phyloP scores from a whole-genome alignment of 2,329 filamentous ascomycete genomes.

The Xylariaceae sp. region DNA sequence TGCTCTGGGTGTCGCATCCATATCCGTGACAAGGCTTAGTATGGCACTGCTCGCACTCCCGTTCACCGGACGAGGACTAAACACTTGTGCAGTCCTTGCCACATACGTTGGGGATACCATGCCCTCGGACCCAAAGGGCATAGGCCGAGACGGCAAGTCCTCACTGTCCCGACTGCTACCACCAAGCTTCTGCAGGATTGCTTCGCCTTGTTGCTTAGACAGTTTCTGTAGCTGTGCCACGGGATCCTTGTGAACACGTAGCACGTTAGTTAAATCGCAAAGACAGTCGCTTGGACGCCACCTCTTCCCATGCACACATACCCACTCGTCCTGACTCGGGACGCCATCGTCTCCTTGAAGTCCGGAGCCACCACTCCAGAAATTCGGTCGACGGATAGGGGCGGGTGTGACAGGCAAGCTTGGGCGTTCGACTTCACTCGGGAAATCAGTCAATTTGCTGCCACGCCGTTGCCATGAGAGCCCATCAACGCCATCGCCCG shows the following conservation, averaged over 20 bases:
- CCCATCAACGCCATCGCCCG: conserved; percentile 32
- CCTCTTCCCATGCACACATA: conserved; percentile 64
- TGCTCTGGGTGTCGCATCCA: conserved; percentile 5
- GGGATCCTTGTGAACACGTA: conserved; percentile 60
- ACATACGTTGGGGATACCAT: conserved; percentile 43
- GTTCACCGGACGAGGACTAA: conserved; percentile 43
- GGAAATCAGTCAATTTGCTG: conserved; percentile 81
- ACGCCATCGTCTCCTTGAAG: conserved; percentile 56
- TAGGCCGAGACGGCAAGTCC: conserved; percentile 45
- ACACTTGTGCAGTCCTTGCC: conserved; percentile 34
- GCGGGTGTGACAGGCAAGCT: conserved; percentile 89
- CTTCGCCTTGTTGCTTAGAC: conserved; percentile 61
- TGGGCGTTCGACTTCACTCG: conserved; percentile 73
- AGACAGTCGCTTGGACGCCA: conserved; percentile 50
- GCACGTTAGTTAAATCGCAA: conserved; percentile 54
- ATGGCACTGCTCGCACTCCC: conserved; percentile 32
- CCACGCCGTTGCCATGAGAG: conserved; percentile 33
- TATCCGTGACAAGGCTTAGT: conserved; percentile 17
- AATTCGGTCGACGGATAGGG: conserved; percentile 64
- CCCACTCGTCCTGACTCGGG: conserved; percentile 86
- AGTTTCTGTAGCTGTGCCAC: conserved; percentile 66
- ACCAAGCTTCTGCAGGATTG: conserved; percentile 52
- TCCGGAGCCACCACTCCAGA: conserved; percentile 51
- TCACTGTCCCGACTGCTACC: conserved; percentile 33
- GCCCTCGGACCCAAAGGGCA: conserved; percentile 53